Conservation (phyloP, 208 protist genomes). For the Leptomonas seymouri region DNA sequence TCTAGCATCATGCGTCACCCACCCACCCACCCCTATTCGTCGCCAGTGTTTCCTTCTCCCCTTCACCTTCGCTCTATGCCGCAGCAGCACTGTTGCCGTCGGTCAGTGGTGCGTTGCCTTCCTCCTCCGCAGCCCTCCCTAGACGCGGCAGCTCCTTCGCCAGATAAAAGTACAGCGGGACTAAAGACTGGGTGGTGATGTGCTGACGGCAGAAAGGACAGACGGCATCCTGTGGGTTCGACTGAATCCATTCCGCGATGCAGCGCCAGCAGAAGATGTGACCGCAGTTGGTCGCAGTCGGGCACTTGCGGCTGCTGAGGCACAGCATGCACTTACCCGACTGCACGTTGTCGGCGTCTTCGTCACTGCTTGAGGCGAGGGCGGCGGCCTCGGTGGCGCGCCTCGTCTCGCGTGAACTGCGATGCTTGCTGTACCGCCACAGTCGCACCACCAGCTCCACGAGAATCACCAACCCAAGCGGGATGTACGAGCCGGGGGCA, state of each 20-base stretch:
- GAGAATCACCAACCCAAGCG: conserved; percentile 67
- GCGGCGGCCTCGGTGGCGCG: conserved; percentile 10
- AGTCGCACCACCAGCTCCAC: conserved; percentile 82
- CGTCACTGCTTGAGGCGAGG: conserved; percentile 43
- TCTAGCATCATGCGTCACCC: no score
- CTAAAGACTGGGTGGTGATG: conserved; percentile 75
- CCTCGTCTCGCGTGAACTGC: conserved; percentile 15
- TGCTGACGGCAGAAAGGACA: conserved; percentile 89
- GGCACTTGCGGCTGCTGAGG: conserved; percentile 71
- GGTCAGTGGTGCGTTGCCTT: background rate
- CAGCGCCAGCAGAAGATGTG: conserved; percentile 92
- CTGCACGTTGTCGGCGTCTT: conserved; percentile 46
- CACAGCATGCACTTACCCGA: conserved; percentile 88
- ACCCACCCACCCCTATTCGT: no score
- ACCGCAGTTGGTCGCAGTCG: conserved; percentile 81
- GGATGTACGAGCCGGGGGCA: conserved; percentile 62
- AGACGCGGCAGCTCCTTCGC: conserved; percentile 55
- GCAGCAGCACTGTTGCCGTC: background rate
- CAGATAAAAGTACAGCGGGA: conserved; percentile 86
- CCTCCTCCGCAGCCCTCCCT: conserved; percentile 23
- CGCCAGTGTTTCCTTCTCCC: no score
- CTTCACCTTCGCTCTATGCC: background rate
- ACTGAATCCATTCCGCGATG: conserved; percentile 84
- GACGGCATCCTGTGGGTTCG: conserved; percentile 71
- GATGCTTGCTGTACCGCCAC: conserved; percentile 56